Percentiles rank a stretch among this genome's conserved stretches.
Conservation (phyloP, 768 basidiomycete species). For the Xerocomus potaroensis region DNA sequence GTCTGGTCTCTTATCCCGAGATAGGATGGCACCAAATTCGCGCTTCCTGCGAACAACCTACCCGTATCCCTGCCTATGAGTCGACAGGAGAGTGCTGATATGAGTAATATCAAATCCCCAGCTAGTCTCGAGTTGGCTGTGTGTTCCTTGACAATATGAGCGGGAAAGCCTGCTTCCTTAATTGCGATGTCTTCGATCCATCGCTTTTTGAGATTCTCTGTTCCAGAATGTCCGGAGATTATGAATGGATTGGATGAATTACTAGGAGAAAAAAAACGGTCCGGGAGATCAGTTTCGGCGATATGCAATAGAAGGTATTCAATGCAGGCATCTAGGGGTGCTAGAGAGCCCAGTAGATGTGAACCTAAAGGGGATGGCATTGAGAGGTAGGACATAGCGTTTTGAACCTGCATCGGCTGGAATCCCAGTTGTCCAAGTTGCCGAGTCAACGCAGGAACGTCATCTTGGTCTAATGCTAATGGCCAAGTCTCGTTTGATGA, state of each 20-base stretch:
- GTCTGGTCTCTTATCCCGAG: constrained; percentile 12
- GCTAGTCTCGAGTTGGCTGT: constrained; percentile 34
- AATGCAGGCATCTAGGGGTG: constrained; percentile 72
- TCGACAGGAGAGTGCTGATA: constrained; percentile 49
- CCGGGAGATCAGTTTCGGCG: constrained; percentile 85
- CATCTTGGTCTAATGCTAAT: constrained; percentile 40
- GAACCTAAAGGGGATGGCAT: constrained; percentile 53
- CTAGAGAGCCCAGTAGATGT: constrained; percentile 53
- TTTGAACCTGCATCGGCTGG: constrained; percentile 46
- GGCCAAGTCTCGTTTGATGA: constrained; percentile 37
- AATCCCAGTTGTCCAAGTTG: constrained; percentile 71
- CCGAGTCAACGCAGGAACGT: constrained; percentile 38
- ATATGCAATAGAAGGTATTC: constrained; percentile 80
- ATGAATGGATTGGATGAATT: constrained; percentile 71
- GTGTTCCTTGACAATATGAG: constrained; percentile 59
- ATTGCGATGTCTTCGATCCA: constrained; percentile 80
- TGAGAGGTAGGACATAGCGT: constrained; percentile 54
- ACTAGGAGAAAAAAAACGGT: constrained; percentile 57
- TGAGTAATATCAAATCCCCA: constrained; percentile 51
- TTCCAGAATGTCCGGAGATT: constrained; percentile 58
- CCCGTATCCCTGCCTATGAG: constrained; percentile 45
- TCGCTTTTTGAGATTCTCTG: constrained; percentile 59
- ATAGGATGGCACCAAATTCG: constrained; percentile 16
- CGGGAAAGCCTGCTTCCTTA: constrained; percentile 83
- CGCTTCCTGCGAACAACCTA: constrained; percentile 32